Base-by-base conservation (phyloP, 306 rosid species). In the Prunus padus region DNA sequence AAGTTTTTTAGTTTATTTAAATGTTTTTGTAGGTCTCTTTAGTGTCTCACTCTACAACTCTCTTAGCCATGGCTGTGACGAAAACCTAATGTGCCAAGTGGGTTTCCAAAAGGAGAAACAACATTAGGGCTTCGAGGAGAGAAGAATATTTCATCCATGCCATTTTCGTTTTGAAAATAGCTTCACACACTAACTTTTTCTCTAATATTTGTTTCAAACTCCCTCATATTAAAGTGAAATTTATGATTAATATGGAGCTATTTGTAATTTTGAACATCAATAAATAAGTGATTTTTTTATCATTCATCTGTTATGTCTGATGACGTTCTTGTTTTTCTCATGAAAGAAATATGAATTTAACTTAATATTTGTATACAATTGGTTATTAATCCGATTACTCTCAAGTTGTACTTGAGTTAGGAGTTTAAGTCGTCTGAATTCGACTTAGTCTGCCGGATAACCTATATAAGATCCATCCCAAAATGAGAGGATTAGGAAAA, bases 41-140 rank as follows among this genome's bases (percentile, higher is more conserved):
- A 15, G 9, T 63, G 22, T 5, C 18, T 20, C 33, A 14, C 25
- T 42, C 13, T 15, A 10, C 8, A 10, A 14, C 20, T 67, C 14
- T 8, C 33, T 46, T 55, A 10, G 14, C 25, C 37, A 18, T 19
- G 46, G 25, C 23, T 19, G 18, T 26, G 74, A 18, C 10, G 22
- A 50, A 23, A 4, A 49, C 3, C 15, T 9, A 1, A 11, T 51
- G n/a, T 19, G 63, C 62, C 28, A 5, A 52, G 13, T 52, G 74
- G 31, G 30, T 76, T 81, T 88, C 86, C 88, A 49, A 74, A 85
- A 85, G 51, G 70, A 62, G 84, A 73, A 84, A 72, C 55, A 63
- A 11, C 22, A 16, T 65, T 37, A 18, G 57, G 77, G 23, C 30
- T 5, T 60, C 10, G 65, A 11, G 5, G 42, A 37, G 42, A 37